A percentile compares a stretch with the other conserved stretches of the same genome.
phyloP scores from a whole-genome alignment of 1,139 yeast species.

The Kodamaea arcana region DNA sequence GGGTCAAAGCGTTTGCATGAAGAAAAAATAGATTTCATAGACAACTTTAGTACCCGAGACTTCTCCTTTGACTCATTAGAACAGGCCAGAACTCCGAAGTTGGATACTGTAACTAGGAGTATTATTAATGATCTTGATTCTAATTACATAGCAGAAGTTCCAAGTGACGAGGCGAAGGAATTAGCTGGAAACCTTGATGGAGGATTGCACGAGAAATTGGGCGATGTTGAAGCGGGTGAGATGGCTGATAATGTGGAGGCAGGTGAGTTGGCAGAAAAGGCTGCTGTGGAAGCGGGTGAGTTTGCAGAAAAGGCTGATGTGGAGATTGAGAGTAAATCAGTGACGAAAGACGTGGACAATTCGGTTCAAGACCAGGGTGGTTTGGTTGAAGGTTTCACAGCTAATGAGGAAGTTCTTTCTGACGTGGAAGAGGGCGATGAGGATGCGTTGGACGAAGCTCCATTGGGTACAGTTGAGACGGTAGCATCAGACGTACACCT shows the following conservation, averaged over 20 bases:
- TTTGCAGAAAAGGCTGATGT: neutral
- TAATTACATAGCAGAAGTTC: conserved; percentile 3
- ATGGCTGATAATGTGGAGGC: neutral
- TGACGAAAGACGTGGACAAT: neutral
- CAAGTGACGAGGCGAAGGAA: neutral
- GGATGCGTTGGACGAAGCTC: neutral
- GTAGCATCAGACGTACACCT: neutral
- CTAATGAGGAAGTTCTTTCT: neutral
- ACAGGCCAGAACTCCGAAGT: conserved; percentile 2
- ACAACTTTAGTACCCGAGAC: neutral
- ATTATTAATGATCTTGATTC: conserved; percentile 3
- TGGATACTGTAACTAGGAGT: conserved; percentile 3
- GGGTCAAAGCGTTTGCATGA: neutral
- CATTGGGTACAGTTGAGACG: neutral
- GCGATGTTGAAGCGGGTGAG: neutral
- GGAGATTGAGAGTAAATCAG: neutral
- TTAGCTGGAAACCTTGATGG: conserved; percentile 8
- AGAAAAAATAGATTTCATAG: neutral
- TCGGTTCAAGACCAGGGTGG: neutral
- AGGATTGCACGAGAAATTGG: neutral
- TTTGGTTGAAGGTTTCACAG: neutral
- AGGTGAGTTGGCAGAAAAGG: neutral
- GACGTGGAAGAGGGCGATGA: neutral
- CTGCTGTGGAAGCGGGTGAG: neutral
- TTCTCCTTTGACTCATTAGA: neutral